Evolutionary conservation across 2,329 filamentous ascomycete species (phyloP).

Genomic region (Fusarium hostae): DNA sequence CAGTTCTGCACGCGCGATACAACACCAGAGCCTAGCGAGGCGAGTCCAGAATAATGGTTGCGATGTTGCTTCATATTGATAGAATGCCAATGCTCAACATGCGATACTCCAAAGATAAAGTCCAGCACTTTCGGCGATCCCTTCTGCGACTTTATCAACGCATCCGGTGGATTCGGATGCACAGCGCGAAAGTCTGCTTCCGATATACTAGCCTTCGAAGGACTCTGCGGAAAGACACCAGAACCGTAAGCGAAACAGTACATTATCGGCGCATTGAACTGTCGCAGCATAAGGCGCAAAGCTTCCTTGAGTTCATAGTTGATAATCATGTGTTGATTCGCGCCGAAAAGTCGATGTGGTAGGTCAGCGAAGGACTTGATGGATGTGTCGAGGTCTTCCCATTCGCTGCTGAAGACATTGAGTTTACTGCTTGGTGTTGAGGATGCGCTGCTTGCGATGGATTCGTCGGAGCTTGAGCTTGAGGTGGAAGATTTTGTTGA

Average conservation of each 20-base stretch:
- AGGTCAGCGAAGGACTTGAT: slow-evolving; percentile 59
- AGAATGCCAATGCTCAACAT: slow-evolving; percentile 96
- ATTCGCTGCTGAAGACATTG: slow-evolving; percentile 54
- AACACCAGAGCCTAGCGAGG: slow-evolving; percentile 83
- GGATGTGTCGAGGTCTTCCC: slow-evolving; percentile 57
- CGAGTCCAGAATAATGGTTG: slow-evolving; percentile 90
- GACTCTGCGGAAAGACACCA: slow-evolving; percentile 88
- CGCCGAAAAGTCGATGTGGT: slow-evolving; percentile 74
- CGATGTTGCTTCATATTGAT: slow-evolving; percentile 90
- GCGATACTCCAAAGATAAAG: slow-evolving; percentile 95
- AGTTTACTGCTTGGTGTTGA: slow-evolving; percentile 40
- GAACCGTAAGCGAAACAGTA: slow-evolving; percentile 99
- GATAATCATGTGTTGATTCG: slow-evolving; percentile 96
- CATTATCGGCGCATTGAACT: slow-evolving; percentile 91
- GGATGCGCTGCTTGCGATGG: not conserved
- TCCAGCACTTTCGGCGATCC: slow-evolving; percentile 96
- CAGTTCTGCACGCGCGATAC: slow-evolving; percentile 90
- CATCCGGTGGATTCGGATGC: slow-evolving; percentile 83
- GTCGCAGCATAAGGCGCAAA: slow-evolving; percentile 85
- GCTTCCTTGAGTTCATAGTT: slow-evolving; percentile 96
- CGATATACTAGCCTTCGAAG: slow-evolving; percentile 63
- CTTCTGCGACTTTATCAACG: slow-evolving; percentile 85
- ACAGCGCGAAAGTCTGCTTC: slow-evolving; percentile 70
- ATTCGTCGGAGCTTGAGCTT: not conserved
- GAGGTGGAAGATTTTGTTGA: slow-evolving; percentile 12